Evolutionary conservation across 1,284 basidiomycete species (phyloP), one percentile per base, ranked within the genome.

Genomic region (Nidula niveotomentosa): DNA sequence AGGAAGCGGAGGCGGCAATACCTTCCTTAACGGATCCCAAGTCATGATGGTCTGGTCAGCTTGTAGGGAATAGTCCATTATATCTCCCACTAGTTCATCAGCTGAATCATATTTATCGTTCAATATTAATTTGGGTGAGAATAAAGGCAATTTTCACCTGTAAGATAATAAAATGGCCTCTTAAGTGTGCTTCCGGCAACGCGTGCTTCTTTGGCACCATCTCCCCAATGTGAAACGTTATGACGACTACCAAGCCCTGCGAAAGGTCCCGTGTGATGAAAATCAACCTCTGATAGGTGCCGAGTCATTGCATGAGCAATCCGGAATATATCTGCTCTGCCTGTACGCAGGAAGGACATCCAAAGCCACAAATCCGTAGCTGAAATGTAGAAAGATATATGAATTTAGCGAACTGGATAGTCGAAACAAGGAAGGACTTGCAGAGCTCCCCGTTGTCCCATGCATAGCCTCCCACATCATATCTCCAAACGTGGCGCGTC

Each of bases 201-300:
- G 5, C 76, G 66, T 8, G 72, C 74, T 54, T 77, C 76, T 53
- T 77, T 76, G 0, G 76, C 76, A 18, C 76, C 76, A 59, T 77
- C 76, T 49, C 76, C 76, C 74, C 74, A 76, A 49, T 76, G 75
- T 8, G 63, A 70, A n/a, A 76, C 75, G 54, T 76, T 75, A 56
- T 76, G 75, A 1, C 76, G 65, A 54, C 66, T 69, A 8, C 76
- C 76, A 23, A 77, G 64, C 9, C 76, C 76, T 35, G 73, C 74
- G 52, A 70, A 76, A 2, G 72, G 65, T 3, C 76, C 76, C 1
- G 59, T 72, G 52, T 76, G 73, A 56, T 77, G 75, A 36, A 69
- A 73, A 58, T 76, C 75, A 30, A 73, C 70, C 58, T 77, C 76
- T 1, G 73, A 72, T 13, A 76, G 59, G 54, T 76, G 74, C 5